Conservation (phyloP, 441 rosid genomes). For the Erodium trifolium region DNA sequence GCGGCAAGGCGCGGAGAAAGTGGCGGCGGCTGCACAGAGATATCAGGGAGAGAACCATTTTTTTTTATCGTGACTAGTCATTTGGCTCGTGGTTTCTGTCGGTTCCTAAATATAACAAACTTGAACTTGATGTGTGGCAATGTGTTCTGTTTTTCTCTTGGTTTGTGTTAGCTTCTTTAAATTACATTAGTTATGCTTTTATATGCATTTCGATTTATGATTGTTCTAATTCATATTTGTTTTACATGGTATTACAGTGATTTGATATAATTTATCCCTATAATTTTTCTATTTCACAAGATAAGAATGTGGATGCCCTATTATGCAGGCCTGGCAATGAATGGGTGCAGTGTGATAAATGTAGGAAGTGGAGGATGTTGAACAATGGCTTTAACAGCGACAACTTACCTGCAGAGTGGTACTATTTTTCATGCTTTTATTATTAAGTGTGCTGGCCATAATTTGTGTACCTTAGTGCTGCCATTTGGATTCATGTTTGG, state of each 20-base stretch:
- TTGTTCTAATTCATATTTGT: not conserved
- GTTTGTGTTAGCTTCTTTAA: not conserved
- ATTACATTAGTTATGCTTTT: not conserved
- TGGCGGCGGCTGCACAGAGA: no score
- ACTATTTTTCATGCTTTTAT: not conserved
- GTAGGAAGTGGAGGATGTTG: constrained; percentile 35
- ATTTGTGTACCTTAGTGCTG: not conserved
- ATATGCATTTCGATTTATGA: no score
- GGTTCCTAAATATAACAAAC: not conserved
- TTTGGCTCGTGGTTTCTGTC: not conserved
- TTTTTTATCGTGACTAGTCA: no score
- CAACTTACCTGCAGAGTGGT: constrained; percentile 30
- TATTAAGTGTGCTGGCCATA: not conserved
- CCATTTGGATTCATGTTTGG: not conserved
- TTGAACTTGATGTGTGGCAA: not conserved
- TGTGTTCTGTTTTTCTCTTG: not conserved
- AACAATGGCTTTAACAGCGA: constrained; percentile 23
- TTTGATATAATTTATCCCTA: not conserved
- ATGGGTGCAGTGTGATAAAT: constrained; percentile 36
- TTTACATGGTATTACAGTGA: not conserved
- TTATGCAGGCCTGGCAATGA: constrained; percentile 28
- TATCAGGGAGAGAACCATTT: no score
- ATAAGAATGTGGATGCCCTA: constrained; percentile 17
- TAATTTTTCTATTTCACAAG: not conserved
- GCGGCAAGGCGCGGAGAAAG: no score